Evolutionary conservation across 345 rosid genomes (phyloP), one percentile per base, ranked within the genome.

Genomic region (Corchorus capsularis): DNA sequence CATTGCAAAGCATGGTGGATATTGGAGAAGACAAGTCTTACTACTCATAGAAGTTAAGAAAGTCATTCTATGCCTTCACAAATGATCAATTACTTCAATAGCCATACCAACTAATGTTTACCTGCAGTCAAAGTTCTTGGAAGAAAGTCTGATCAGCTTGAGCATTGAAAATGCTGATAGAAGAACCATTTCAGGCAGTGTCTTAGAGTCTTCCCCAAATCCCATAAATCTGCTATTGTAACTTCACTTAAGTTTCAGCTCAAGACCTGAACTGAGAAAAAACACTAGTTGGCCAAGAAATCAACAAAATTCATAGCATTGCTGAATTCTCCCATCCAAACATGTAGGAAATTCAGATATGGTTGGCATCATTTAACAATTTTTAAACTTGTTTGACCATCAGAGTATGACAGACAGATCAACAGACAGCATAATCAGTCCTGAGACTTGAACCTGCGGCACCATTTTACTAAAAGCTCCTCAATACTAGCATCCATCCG

Each of bases 401-500:
- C 71, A 66, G 47, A 53, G 9, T 13, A 56, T 10, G 56, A 52
- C 27, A 22, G 56, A 52, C 27, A 22, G 63, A 66, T 39, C 43
- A 39, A 39, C 43, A 39, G 43, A 39, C 43, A 39, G 2, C 43
- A 39, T 4, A 39, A 66, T 80, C 65, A 82, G 5, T 65, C 63
- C 56, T 53, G 45, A 52, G 77, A 41, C 77, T 86, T 84, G 82
- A 90, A 88, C 67, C 92, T 80, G 50, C 82, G 74, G 79, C 93
- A 91, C 98, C 97, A 92, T 78, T 91, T 91, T 16, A 85, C 15
- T 37, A 93, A 87, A n/a, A 93, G 96, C 69, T 86, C 85, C 76
- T 84, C 88, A 54, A 90, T 77, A 75, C 85, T 78, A 68, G 98
- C 98, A 86, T 95, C 94, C 98, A 95, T 93, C 60, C 92, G 87